Base-by-base conservation (phyloP, 1,139 yeast genomes). In the Scheffersomyces segobiensis region DNA sequence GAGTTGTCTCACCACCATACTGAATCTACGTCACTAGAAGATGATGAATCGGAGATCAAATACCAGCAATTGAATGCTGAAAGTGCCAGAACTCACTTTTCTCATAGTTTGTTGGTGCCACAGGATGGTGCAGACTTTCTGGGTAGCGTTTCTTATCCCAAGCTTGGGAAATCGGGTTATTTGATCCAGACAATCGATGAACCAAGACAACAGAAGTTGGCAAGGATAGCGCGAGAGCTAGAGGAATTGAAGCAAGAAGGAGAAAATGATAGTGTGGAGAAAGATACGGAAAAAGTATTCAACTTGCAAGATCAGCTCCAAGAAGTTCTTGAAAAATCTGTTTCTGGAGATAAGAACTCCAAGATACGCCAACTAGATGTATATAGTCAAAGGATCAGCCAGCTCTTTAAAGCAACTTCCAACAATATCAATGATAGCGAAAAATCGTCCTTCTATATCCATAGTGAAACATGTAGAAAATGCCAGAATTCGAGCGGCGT, bases 141-240 rank as follows among this genome's bases (percentile, higher is more conserved):
- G 76, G 82, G 81, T 7, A 65, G 66, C 12, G 60, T 75, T n/a
- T 58, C 63, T 42, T 57, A 59, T 5, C 60, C 61, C 7, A 55
- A 59, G 1, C 61, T 73, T 24, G 69, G 70, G 2, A 60, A 63
- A 6, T 63, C 65, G 20, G 82, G 82, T 1, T 77, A 73, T 60
- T 59, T 59, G 14, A 68, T 71, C 4, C 56, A 55, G 17, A 60
- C 62, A 17, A 67, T 68, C 3, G 68, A 67, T 18, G 87, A 83
- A 63, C 77, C 82, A 0, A 62, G 68, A 8, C 79, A 73, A 20
- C 84, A 82, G 65, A 79, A 76, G 61, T 62, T 86, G 49, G 75
- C 77, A 1, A 66, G 88, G 55, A 77, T 86, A 48, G 67, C 74
- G 46, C 65, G 76, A 42, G 88, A 84, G 61, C 67, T 85, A 51